Evolutionary conservation across 2,329 filamentous ascomycete genomes (phyloP).

Genomic region (Claviceps pusilla): DNA sequence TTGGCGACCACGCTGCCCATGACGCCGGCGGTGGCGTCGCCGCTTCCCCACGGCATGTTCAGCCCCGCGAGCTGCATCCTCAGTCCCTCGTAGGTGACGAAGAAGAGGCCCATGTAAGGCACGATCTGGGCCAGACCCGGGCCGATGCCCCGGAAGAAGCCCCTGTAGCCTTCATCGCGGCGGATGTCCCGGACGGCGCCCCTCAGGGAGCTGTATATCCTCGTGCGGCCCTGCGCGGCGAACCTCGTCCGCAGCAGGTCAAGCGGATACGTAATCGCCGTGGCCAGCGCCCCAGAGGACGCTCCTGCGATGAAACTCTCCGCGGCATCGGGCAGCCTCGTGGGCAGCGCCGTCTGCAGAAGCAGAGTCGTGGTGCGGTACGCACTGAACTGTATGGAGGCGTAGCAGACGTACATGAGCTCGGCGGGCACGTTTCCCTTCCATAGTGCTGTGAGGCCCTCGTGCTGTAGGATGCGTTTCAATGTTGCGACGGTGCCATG

Average conservation of each 20-base stretch:
- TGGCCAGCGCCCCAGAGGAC: slow-evolving; percentile 66
- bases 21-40: slow-evolving; percentile 72
- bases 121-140: slow-evolving; percentile 78
- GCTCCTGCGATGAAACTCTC: slow-evolving; percentile 78
- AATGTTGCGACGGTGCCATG: slow-evolving; percentile 66
- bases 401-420: slow-evolving; percentile 83
- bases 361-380: slow-evolving; percentile 63
- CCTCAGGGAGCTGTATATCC: slow-evolving; percentile 60
- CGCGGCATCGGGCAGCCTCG: slow-evolving; percentile 44
- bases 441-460: slow-evolving; percentile 81
- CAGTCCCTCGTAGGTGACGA: slow-evolving; percentile 71
- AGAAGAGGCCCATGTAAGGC: slow-evolving; percentile 95
- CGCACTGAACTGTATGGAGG: slow-evolving; percentile 73
- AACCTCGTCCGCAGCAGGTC: slow-evolving; percentile 89
- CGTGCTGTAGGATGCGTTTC: slow-evolving; percentile 58
- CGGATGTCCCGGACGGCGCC: slow-evolving; percentile 58
- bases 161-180: slow-evolving; percentile 55
- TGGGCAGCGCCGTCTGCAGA: slow-evolving; percentile 37
- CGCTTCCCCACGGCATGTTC: slow-evolving; percentile 54
- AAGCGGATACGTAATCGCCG: slow-evolving; percentile 75
- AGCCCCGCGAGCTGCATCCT: slow-evolving; percentile 41
- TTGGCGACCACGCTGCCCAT: slow-evolving; percentile 70
- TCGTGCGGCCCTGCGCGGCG: slow-evolving; percentile 74
- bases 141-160: slow-evolving; percentile 77
- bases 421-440: slow-evolving; percentile 96